Percentiles rank a stretch among this genome's conserved stretches.
Conservation (phyloP, 768 basidiomycete genomes). For the Kwoniella heveanensis region DNA sequence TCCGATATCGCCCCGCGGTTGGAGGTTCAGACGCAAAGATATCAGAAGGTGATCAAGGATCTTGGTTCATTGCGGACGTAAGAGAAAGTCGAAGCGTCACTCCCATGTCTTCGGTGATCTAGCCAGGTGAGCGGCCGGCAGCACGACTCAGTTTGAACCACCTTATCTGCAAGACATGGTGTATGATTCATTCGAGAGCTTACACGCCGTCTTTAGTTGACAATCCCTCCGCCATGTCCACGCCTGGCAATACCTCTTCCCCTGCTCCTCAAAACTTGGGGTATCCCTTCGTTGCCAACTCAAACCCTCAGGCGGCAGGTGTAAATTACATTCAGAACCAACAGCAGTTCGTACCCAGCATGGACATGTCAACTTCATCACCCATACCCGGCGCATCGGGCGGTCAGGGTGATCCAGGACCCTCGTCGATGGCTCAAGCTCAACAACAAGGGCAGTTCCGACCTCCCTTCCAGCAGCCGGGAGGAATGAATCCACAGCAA, state of each 20-base stretch:
- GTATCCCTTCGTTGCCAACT: conserved; percentile 12
- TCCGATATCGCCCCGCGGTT: too few species aligned
- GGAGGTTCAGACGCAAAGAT: too few species aligned
- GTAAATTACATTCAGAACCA: conserved; percentile 25
- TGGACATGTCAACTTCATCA: conserved; percentile 29
- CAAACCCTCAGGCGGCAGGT: conserved; percentile 3
- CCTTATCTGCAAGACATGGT: neutral
- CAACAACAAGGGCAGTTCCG: conserved; percentile 19
- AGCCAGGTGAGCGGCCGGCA: too few species aligned
- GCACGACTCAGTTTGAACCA: too few species aligned
- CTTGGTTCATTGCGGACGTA: too few species aligned
- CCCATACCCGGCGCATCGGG: conserved; percentile 28
- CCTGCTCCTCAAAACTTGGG: conserved; percentile 11
- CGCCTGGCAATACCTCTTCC: conserved; percentile 18
- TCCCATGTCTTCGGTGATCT: too few species aligned
- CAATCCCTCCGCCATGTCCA: conserved; percentile 7
- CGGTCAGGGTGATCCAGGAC: conserved; percentile 34
- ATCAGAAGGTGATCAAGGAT: too few species aligned
- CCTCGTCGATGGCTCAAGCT: conserved; percentile 33
- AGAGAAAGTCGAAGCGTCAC: too few species aligned
- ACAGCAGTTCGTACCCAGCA: conserved; percentile 24
- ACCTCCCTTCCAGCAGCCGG: conserved; percentile 22
- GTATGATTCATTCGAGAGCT: neutral
- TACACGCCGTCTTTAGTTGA: neutral
- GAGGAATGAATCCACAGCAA: conserved; percentile 33